Evolutionary conservation across 257 asterid species (phyloP), one percentile per base, ranked within the genome.

Genomic region (Osmanthus fragrans): DNA sequence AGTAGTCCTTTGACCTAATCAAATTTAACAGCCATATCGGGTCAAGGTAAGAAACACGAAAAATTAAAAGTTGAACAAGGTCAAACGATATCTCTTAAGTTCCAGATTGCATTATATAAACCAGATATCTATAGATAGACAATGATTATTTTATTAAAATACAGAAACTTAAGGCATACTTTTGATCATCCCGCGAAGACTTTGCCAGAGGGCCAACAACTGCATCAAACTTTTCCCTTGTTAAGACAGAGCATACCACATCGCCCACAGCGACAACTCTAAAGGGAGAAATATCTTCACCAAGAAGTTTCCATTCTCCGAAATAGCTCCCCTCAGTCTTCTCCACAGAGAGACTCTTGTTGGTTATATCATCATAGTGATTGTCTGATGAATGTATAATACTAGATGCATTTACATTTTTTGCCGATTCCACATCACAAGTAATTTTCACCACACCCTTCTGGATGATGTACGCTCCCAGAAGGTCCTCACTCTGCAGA

Each of bases 271-370:
- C 97, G 73, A 85, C 67, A 78, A 82, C 88, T 67, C 82, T 88
- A 74, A 91, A 81, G 34, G 89, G 78, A 83, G 89, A 80, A 80
- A 91, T 73, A 7, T 72, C 73, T 75, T 90, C 96, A 49, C 94
- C 97, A 45, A 87, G 86, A 84, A 95, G 98, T 64, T 86, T 86
- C 99, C 98, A 93, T 85, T 95, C 99, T 72, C 99, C 99, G 71
- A 95, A 95, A 88, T 90, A 93, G 86, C 90, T 82, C 21, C 99
- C 99, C 81, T 89, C 96, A 70, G 88, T 80, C 87, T 93, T 95
- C 75, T 91, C 94, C 65, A 93, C 81, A 25, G 92, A 82, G 70
- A 87, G 66, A 76, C 76, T 79, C 73, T 85, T 79, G 73, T 68
- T 77, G 45, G 80, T 87, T 68, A 66, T 68, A 51, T 70, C 81